Conservation (phyloP, 2,329 filamentous ascomycete genomes). For the Annulohypoxylon truncatum region DNA sequence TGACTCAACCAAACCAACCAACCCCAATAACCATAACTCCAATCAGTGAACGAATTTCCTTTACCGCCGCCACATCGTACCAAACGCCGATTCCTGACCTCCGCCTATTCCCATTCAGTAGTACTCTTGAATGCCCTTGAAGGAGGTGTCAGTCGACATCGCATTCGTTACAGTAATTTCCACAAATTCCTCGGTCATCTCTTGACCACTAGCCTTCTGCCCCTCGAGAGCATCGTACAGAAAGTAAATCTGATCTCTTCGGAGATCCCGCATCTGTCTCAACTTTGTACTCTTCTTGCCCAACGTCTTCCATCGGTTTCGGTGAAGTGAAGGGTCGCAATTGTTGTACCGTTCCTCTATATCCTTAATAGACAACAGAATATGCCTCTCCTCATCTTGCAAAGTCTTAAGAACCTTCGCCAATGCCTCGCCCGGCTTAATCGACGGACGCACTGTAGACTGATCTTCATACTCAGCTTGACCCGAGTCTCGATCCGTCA, state of each 20-base stretch:
- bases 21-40: constrained; percentile 10
- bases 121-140: constrained; percentile 47
- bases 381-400: constrained; percentile 81
- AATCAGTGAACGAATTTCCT: neutral
- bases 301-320: constrained; percentile 71
- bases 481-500: constrained; percentile 68
- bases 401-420: constrained; percentile 86
- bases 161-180: constrained; percentile 73
- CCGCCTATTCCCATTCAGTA: constrained; percentile 31
- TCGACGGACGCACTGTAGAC: constrained; percentile 72
- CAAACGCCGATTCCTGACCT: constrained; percentile 7
- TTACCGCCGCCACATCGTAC: neutral
- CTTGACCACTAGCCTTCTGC: constrained; percentile 73
- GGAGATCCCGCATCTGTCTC: constrained; percentile 73
- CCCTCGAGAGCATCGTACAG: constrained; percentile 87
- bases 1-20: constrained; percentile 5
- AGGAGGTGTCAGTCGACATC: constrained; percentile 49
- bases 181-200: constrained; percentile 71
- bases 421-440: constrained; percentile 77
- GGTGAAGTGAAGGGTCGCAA: constrained; percentile 74
- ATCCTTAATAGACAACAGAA: constrained; percentile 75
- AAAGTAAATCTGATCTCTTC: constrained; percentile 83
- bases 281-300: constrained; percentile 71
- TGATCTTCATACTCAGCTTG: constrained; percentile 61
- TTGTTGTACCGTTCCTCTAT: constrained; percentile 72